phyloP scores from a whole-genome alignment of 768 basidiomycete genomes.

The Panaeolus papilionaceus region DNA sequence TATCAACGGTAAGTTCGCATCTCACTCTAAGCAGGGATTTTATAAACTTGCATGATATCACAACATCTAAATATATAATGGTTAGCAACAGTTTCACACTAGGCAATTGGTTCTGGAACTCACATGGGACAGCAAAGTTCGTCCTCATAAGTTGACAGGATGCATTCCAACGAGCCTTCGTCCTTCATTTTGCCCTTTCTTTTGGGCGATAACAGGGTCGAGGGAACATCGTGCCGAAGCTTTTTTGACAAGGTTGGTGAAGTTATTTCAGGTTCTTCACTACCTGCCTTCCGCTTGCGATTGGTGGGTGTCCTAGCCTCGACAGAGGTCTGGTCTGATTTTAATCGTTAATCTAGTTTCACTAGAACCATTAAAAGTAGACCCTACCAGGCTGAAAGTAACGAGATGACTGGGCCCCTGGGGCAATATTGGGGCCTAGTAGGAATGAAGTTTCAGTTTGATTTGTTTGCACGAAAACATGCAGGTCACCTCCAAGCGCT shows the following conservation, averaged over 20 bases:
- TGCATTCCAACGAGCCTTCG: conserved; percentile 27
- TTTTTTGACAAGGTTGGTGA: conserved; percentile 26
- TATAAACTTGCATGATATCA: conserved; percentile 66
- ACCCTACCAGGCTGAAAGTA: neutral
- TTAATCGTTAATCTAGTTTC: no score
- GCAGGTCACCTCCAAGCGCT: neutral
- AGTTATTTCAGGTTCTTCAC: conserved; percentile 15
- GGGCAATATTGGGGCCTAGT: neutral
- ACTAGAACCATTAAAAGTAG: no score
- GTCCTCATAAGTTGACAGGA: conserved; percentile 60
- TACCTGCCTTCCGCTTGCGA: neutral
- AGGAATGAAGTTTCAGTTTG: neutral
- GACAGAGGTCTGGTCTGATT: neutral
- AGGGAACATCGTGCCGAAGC: conserved; percentile 20
- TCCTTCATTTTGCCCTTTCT: conserved; percentile 53
- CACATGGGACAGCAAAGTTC: conserved; percentile 79
- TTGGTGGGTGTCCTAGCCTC: neutral
- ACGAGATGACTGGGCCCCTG: neutral
- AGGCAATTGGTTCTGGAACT: conserved; percentile 31
- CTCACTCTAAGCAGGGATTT: neutral
- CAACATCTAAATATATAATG: conserved; percentile 56
- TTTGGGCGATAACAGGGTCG: conserved; percentile 23
- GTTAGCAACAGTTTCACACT: conserved; percentile 12
- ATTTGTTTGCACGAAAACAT: neutral
- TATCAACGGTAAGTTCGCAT: conserved; percentile 30